Evolutionary conservation across 805 yeast species (phyloP).

Genomic region (Ogataea pini): DNA sequence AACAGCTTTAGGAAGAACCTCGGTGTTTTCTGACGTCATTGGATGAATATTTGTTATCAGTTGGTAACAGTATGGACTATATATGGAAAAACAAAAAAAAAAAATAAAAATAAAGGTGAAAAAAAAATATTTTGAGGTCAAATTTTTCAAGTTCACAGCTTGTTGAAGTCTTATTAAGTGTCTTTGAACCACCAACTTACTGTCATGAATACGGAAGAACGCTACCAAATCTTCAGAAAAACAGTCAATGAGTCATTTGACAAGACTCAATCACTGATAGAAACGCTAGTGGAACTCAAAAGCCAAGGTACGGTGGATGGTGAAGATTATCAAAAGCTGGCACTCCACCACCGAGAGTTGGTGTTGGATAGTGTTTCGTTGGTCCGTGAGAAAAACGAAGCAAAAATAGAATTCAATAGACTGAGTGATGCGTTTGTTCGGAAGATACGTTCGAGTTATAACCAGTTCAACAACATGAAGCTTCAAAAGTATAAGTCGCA

Average conservation of each 20-base stretch:
- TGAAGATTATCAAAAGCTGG: conserved; percentile 10
- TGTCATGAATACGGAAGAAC: background rate
- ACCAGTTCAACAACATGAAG: conserved; percentile 24
- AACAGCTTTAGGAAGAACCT: conserved; percentile 47
- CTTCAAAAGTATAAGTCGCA: conserved; percentile 22
- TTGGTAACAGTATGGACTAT: too few species aligned
- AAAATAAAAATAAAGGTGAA: conserved; percentile 10
- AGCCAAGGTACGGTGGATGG: conserved; percentile 4
- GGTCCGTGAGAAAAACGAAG: conserved; percentile 21
- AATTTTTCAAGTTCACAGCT: background rate
- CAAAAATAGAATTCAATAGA: conserved; percentile 21
- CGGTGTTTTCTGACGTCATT: background rate
- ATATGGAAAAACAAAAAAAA: too few species aligned
- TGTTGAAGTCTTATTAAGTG: too few species aligned
- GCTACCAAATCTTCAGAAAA: conserved; percentile 11
- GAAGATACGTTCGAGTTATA: conserved; percentile 18
- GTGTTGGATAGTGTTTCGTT: conserved; percentile 25
- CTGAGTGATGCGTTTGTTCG: conserved; percentile 13
- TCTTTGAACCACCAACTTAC: too few species aligned
- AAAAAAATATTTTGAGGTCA: background rate
- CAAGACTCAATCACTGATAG: conserved; percentile 13
- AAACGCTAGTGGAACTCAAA: conserved; percentile 7
- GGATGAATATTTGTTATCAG: background rate
- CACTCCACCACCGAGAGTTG: conserved; percentile 18
- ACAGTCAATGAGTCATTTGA: conserved; percentile 24